Evolutionary conservation across 2,329 filamentous ascomycete genomes (phyloP), one percentile per base, ranked within the genome.

Genomic region (Xylariales sp.): DNA sequence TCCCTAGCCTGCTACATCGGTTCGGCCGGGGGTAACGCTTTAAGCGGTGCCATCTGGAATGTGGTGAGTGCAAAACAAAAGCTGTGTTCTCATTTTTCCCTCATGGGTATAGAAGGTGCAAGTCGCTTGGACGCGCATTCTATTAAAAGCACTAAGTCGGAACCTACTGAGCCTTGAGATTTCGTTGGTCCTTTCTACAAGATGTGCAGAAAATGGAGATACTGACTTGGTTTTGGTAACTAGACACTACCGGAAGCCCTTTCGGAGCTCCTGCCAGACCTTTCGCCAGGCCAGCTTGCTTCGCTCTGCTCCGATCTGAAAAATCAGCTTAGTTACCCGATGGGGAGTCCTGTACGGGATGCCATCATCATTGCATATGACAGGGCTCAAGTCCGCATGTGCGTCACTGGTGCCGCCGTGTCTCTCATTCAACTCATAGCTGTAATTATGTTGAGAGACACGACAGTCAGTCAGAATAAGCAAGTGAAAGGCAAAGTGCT

Each of bases 31-130:
- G 60, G 64, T 6, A 68, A 64, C 21, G 65, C 64, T 9, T 56
- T 71, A 2, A 71, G 70, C 25, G 64, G 66, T 3, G 66, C 69
- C 7, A 60, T 73, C 21, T 71, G 70, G 44, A 63, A 63, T n/a
- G n/a, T n/a, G n/a, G n/a, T n/a, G n/a, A n/a, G n/a, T n/a, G n/a
- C n/a, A n/a, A n/a, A n/a, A n/a, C n/a, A n/a, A n/a, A n/a, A n/a
- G n/a, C n/a, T n/a, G n/a, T n/a, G n/a, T n/a, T n/a, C n/a, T n/a
- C n/a, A n/a, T n/a, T n/a, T n/a, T n/a, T n/a, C n/a, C n/a, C n/a
- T n/a, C n/a, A n/a, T n/a, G n/a, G n/a, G n/a, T n/a, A n/a, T n/a
- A n/a, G n/a, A n/a, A n/a, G n/a, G n/a, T n/a, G n/a, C n/a, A n/a
- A n/a, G n/a, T n/a, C n/a, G n/a, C n/a, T n/a, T n/a, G n/a, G n/a